Conservation (phyloP, 345 rosid genomes). For the Adansonia digitata region DNA sequence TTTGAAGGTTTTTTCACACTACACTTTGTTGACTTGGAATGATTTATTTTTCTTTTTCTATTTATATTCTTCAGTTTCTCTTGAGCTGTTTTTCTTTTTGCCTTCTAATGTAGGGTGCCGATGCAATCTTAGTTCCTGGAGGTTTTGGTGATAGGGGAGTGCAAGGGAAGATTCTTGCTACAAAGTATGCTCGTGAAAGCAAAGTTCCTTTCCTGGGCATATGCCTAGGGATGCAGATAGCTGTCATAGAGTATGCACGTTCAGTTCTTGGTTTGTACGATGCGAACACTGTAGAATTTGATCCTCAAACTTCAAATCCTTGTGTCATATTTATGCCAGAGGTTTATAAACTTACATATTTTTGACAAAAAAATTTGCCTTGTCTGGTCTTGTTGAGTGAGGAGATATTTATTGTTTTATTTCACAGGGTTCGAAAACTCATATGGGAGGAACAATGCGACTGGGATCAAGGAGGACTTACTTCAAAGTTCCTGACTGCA, state of each 20-base stretch:
- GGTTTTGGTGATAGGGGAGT: constrained; percentile 93
- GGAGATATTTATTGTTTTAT: neutral
- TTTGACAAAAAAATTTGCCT: neutral
- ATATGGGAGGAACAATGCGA: constrained; percentile 88
- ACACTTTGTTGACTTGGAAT: neutral
- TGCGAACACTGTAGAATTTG: constrained; percentile 81
- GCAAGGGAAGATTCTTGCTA: constrained; percentile 79
- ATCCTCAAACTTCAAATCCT: constrained; percentile 61
- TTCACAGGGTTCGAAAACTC: constrained; percentile 68
- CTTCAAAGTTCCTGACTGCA: constrained; percentile 60
- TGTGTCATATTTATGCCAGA: constrained; percentile 84
- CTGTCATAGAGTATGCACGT: constrained; percentile 76
- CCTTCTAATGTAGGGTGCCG: constrained; percentile 47
- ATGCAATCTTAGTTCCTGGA: constrained; percentile 78
- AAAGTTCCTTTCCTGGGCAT: constrained; percentile 72
- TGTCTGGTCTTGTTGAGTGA: neutral
- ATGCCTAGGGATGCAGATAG: constrained; percentile 85
- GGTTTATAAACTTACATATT: constrained; percentile 25
- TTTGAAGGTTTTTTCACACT: constrained; percentile 43
- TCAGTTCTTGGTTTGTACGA: constrained; percentile 58
- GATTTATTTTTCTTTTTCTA: neutral
- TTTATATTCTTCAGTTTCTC: neutral
- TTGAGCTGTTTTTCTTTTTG: neutral
- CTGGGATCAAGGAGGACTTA: constrained; percentile 73
- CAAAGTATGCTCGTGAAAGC: constrained; percentile 70